Evolutionary conservation across 176 grass and related monocot species (phyloP).

Genomic region (Musa beccarii): DNA sequence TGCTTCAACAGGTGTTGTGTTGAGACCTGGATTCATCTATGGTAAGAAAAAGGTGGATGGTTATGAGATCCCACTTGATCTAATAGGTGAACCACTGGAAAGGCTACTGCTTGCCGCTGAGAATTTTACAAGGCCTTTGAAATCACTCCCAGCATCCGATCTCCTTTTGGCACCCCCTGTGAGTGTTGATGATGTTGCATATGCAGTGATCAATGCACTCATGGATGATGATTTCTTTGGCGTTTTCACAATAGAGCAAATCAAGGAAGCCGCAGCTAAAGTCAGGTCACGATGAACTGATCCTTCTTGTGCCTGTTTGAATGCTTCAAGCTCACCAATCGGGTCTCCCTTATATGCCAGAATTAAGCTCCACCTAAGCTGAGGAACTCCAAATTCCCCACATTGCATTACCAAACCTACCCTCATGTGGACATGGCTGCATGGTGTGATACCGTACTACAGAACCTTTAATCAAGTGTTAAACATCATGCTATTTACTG

Average conservation of each 20-base stretch:
- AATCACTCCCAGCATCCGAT: slow-evolving; percentile 69
- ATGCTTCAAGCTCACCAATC: too few relatives aligned
- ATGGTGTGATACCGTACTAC: too few relatives aligned
- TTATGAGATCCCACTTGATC: slow-evolving; percentile 68
- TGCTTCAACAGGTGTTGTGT: slow-evolving; percentile 49
- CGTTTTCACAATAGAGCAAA: slow-evolving; percentile 79
- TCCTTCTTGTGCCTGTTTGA: too few relatives aligned
- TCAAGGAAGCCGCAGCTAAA: slow-evolving; percentile 51
- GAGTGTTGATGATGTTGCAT: slow-evolving; percentile 75
- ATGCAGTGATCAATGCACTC: slow-evolving; percentile 59
- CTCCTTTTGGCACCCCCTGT: slow-evolving; percentile 62
- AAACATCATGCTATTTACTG: too few relatives aligned
- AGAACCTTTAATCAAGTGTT: too few relatives aligned
- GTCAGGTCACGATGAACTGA: too few relatives aligned
- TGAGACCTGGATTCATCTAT: slow-evolving; percentile 86
- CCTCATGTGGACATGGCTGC: too few relatives aligned
- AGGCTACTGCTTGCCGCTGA: slow-evolving; percentile 50
- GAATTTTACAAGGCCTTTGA: slow-evolving; percentile 72
- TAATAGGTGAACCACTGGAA: slow-evolving; percentile 64
- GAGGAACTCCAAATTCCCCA: too few relatives aligned
- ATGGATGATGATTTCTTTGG: slow-evolving; percentile 70
- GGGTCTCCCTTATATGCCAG: too few relatives aligned
- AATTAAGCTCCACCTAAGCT: too few relatives aligned
- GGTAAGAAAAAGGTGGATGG: slow-evolving; percentile 81
- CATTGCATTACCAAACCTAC: too few relatives aligned